These are phyloP conservation scores for Petunia secreta DNA, from an alignment of 257 asterid species.

Conservation along the genomic window DNA sequence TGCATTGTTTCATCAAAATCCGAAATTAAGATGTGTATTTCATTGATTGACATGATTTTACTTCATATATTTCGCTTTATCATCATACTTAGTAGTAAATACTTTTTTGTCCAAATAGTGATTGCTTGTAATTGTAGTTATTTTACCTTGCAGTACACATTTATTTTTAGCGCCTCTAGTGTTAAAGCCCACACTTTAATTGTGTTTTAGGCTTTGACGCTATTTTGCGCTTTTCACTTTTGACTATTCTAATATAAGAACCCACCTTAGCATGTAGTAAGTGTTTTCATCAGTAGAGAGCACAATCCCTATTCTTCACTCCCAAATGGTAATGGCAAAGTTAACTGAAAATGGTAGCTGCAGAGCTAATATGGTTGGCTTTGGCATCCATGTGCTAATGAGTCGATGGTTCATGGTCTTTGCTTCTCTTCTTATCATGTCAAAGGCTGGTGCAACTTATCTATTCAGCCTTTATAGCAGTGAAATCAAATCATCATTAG, in stretches of 20 bases:
- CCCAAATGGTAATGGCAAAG: neutral
- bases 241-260: neutral
- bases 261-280: neutral
- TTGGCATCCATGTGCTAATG: conserved; percentile 32
- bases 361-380: conserved; percentile 22
- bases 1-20: no score
- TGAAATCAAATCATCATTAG: conserved; percentile 57
- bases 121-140: no score
- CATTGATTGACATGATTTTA: no score
- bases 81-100: no score
- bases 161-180: no score
- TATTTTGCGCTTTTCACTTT: no score
- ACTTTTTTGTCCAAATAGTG: no score
- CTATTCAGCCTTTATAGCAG: conserved; percentile 60
- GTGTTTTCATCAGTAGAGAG: neutral
- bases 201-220: no score
- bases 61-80: no score
- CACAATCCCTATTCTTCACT: neutral
- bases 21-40: no score
- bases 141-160: no score
- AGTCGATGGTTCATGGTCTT: conserved; percentile 70
- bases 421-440: conserved; percentile 61
- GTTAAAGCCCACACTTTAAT: no score
- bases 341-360: conserved; percentile 2
- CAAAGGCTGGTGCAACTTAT: conserved; percentile 66